These are phyloP conservation scores for Pholiota adiposa DNA, from an alignment of 1,284 basidiomycete species.

Conservation along the genomic window DNA sequence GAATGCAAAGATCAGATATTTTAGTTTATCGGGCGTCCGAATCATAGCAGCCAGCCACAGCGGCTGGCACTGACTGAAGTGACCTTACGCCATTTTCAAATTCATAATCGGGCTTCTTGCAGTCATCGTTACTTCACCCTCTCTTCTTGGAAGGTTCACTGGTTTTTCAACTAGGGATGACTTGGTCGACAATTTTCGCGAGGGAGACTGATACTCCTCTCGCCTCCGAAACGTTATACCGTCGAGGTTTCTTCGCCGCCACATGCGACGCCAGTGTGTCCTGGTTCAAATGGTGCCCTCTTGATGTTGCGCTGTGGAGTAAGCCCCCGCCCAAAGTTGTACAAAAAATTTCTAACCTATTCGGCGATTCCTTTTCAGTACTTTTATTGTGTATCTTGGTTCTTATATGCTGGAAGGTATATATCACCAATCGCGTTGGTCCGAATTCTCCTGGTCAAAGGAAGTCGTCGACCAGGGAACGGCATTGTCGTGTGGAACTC, in stretches of 20 bases:
- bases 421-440: slow-evolving; percentile 4
- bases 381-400: neutral
- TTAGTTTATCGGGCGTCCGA: neutral
- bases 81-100: neutral
- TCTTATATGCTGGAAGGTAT: slow-evolving; percentile 8
- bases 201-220: neutral
- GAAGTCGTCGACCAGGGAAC: neutral
- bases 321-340: neutral
- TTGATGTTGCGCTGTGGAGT: slow-evolving; percentile 26
- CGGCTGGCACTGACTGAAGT: neutral
- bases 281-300: slow-evolving; percentile 24
- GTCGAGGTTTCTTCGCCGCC: slow-evolving; percentile 8
- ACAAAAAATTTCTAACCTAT: neutral
- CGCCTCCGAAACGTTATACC: neutral
- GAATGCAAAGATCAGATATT: too few species aligned
- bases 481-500: neutral
- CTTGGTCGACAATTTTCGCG: neutral
- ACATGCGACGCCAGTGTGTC: slow-evolving; percentile 11
- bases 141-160: too few species aligned
- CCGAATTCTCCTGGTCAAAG: neutral
- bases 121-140: too few species aligned
- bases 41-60: slow-evolving; percentile 6
- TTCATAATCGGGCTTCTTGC: neutral
- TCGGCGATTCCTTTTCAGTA: neutral
- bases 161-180: neutral